Evolutionary conservation across 805 yeast species (phyloP), one percentile per base, ranked within the genome.

Genomic region (Suhomyces sp.): DNA sequence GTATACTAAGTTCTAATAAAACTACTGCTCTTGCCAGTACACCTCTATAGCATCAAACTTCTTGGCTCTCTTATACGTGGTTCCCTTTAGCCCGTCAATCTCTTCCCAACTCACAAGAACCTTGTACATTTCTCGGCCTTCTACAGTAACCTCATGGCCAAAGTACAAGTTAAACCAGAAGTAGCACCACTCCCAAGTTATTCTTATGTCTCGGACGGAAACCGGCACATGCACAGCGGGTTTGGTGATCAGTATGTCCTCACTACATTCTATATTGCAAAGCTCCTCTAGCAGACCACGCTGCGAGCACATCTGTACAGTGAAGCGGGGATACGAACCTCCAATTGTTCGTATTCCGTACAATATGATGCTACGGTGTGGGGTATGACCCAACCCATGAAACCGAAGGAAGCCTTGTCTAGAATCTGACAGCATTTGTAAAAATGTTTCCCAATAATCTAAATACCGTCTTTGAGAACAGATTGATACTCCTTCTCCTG

Each of bases 401-500:
- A 36, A 35, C 36, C 5, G 33, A 29, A 36, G 13, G 15, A 19
- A 47, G 24, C 7, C n/a, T 13, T 15, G 36, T 17, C 26, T 24
- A n/a, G 23, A 15, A 9, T 5, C 12, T 9, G 23, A 15, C 36
- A 45, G 47, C 36, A 27, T 45, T 27, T 46, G 23, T 31, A 64
- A 48, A 41, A 49, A 58, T 17, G 19, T 26, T 33, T 56, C 52
- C 73, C 81, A 84, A 64, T 93, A 93, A 5, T 69, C 60, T 31
- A 91, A 69, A 62, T 84, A 90, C 45, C 93, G 65, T 24, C 76
- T 65, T 67, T 93, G 97, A 4, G 92, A 84, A 15, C 60, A 55
- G 31, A 90, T 88, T 0, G 90, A 81, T 0, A 93, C 85, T 0
- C 97, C 97, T 9, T 70, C 67, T 2, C 86, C 85, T 45, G 83